Evolutionary conservation across 2,329 filamentous ascomycete species (phyloP).

Genomic region (Colletotrichum eremochloae): DNA sequence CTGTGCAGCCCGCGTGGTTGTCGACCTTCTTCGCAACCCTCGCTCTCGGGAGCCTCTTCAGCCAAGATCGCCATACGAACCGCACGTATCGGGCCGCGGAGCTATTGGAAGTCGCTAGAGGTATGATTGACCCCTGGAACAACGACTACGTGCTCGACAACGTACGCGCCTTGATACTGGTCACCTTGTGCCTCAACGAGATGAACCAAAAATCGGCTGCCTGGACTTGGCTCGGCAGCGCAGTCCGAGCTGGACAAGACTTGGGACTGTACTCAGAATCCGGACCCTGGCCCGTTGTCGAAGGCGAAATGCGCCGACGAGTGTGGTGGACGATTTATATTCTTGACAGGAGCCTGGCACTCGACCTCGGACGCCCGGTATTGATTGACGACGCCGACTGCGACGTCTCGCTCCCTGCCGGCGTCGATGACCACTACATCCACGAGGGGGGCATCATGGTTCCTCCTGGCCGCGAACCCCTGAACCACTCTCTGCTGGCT

Average conservation of each 20-base stretch:
- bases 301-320: conserved; percentile 86
- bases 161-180: conserved; percentile 78
- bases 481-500: conserved; percentile 80
- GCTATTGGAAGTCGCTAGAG: conserved; percentile 79
- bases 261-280: conserved; percentile 84
- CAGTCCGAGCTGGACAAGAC: conserved; percentile 85
- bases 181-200: conserved; percentile 85
- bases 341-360: conserved; percentile 83
- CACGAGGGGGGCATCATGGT: conserved; percentile 68
- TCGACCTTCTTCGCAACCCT: conserved; percentile 87
- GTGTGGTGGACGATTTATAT: conserved; percentile 97
- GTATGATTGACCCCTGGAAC: conserved; percentile 83
- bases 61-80: conserved; percentile 66
- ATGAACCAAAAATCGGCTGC: conserved; percentile 88
- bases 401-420: conserved; percentile 83
- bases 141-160: conserved; percentile 83
- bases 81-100: conserved; percentile 68
- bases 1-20: conserved; percentile 77
- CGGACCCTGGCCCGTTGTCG: conserved; percentile 79
- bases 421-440: conserved; percentile 85
- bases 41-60: conserved; percentile 85
- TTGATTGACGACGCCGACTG: conserved; percentile 91
- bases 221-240: conserved; percentile 86
- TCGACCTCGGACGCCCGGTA: conserved; percentile 85
- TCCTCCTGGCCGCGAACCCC: conserved; percentile 64